Evolutionary conservation across 495 filamentous ascomycete genomes (phyloP), one percentile per base, ranked within the genome.

Genomic region (Podospora pseudocomata): DNA sequence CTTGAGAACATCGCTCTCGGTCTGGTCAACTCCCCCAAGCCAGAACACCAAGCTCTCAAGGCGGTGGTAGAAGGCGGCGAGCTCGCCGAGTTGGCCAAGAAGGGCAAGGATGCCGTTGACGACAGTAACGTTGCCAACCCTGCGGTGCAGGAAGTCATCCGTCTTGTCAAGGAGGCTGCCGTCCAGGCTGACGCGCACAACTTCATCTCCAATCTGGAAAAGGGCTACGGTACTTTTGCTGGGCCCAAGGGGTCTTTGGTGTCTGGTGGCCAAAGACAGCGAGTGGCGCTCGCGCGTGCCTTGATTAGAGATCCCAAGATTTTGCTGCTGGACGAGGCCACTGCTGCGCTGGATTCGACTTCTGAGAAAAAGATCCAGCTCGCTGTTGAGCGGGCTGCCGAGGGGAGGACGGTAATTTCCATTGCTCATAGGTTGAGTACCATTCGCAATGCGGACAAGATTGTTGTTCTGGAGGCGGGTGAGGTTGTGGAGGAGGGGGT

Each of bases 371-470:
- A 94, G 6, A 94, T 98, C 5, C 94, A 97, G 79, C 88, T 88
- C 57, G 94, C 94, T 19, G 84, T 98, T n/a, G 92, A 94, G 70
- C 87, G 85, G 58, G 93, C 92, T 27, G 86, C 92, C 11, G 80
- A 89, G 66, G 93, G 92, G 27, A 86, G 94, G 59, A 98, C 94
- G 2, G 97, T 93, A 5, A 93, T 97, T 72, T 89, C 93, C 15
- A 97, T 98, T 75, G 94, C 94, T 23, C 94, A 98, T 77, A 88
- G 94, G 60, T 83, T 98, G 9, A 93, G 91, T 1, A 98, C 94
- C 19, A 94, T 97, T 80, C 93, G 91, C 74, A 84, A 88, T 60
- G 93, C 93, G 0, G 89, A 96, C 73, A 96, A 94, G 71, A 98
- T 98, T 69, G 91, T 97, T 19, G 92, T 96, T 67, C 91, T 98